Evolutionary conservation across 2,329 filamentous ascomycete species (phyloP).

Genomic region (Cytospora chrysosperma): DNA sequence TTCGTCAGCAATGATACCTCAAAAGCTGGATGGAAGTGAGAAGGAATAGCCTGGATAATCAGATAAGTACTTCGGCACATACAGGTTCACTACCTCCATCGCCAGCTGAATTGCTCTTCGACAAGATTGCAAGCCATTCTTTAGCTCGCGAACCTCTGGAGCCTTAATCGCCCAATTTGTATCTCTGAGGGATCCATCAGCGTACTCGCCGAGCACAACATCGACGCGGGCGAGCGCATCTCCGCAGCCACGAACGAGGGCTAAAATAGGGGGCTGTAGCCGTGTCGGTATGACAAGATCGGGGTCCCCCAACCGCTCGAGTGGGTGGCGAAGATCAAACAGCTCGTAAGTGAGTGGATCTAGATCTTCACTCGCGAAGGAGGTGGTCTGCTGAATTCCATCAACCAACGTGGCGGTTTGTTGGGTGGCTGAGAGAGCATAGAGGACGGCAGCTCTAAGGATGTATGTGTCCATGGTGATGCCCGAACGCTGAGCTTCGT

Average conservation of each 20-base stretch:
- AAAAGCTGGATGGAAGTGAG: background rate
- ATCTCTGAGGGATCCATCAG: slow-evolving; percentile 3
- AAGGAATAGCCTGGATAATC: background rate
- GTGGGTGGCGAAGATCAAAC: slow-evolving; percentile 15
- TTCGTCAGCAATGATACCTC: background rate
- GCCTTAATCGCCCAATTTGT: slow-evolving; percentile 4
- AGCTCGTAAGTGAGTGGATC: slow-evolving; percentile 21
- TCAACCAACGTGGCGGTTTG: slow-evolving; percentile 14
- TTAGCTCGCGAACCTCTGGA: slow-evolving; percentile 9
- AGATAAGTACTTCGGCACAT: background rate
- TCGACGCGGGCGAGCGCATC: slow-evolving; percentile 21
- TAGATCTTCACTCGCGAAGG: slow-evolving; percentile 3
- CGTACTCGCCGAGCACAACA: slow-evolving; percentile 6
- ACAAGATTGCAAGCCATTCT: slow-evolving; percentile 14
- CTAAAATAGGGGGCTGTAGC: slow-evolving; percentile 13
- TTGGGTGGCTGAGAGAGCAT: slow-evolving; percentile 13
- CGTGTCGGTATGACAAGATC: slow-evolving; percentile 15
- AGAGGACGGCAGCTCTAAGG: slow-evolving; percentile 15
- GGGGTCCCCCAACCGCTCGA: slow-evolving; percentile 18
- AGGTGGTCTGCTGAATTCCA: slow-evolving; percentile 11
- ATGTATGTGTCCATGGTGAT: slow-evolving; percentile 16
- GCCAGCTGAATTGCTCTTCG: slow-evolving; percentile 21
- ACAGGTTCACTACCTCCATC: slow-evolving; percentile 21
- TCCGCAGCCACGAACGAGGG: slow-evolving; percentile 17
- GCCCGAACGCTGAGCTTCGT: background rate